Evolutionary conservation across 768 basidiomycete species (phyloP), one percentile per base, ranked within the genome.

Genomic region (Tephrocybe sp.): DNA sequence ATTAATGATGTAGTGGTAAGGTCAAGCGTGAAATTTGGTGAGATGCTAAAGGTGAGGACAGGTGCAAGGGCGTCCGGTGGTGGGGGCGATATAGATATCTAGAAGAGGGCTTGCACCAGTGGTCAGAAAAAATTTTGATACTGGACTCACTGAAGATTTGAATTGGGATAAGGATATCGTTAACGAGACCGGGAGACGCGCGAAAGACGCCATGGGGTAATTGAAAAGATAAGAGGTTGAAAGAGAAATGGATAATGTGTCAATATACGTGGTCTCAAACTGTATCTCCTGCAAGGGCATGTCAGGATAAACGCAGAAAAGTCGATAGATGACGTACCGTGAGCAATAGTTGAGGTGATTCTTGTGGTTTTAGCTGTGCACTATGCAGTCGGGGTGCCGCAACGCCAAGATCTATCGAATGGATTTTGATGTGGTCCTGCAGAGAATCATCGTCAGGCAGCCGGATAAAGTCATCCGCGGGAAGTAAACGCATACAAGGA

Each of bases 1-100:
- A 98, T 86, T 3, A 98, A 79, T 23, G 94, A 98, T 6, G 86
- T 92, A 10, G 92, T 94, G 44, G 86, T 83, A 37, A 99, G 76
- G 59, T 89, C 84, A 17, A 99, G 83, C 14, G 83, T 83, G 62
- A 99, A 97, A 61, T 91, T 85, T 1, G 93, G 88, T 21, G 89
- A 83, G 18, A 99, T 80, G 25, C 83, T 83, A 30, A 96, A 64
- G 1, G 84, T 83, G 50, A 96, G 57, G 55, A 77, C 74, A 45
- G 91, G 81, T 58, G 85, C 62, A 50, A 76, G 43, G 42, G 80
- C 73, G 62, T 76, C 57, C 36, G 79, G 66, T 41, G 73, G 66
- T 20, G 91, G 90, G 2, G 88, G 84, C 14, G 75, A 75, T 36
- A 92, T 69, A 25, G 73, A 73, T 51, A 90, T 74, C 89, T 91